These are phyloP conservation scores for Paracorniculantispora psalliotae DNA, from an alignment of 2,329 filamentous ascomycete species.

Conservation along the genomic window DNA sequence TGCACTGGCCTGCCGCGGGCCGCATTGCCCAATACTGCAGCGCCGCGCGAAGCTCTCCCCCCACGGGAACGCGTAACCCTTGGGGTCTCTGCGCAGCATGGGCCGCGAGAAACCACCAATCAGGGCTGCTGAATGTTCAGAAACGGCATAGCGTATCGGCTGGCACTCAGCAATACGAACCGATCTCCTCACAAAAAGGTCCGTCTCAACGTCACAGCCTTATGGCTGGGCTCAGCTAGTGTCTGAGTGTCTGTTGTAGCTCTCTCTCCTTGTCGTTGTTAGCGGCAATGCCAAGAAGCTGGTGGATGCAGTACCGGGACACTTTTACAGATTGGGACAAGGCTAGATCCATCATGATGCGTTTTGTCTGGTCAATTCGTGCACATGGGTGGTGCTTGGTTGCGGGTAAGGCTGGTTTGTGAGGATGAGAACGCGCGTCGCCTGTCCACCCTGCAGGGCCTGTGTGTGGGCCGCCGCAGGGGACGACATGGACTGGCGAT, in stretches of 20 bases:
- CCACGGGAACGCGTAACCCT: not conserved
- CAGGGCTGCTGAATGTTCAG: not conserved
- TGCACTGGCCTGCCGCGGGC: not conserved
- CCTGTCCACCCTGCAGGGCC: not conserved
- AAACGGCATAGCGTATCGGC: not conserved
- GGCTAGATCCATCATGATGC: not conserved
- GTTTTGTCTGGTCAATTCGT: not conserved
- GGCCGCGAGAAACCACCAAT: not conserved
- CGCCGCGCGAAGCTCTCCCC: not conserved
- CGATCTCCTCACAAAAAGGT: not conserved
- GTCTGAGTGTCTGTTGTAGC: not conserved
- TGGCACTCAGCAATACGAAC: not conserved
- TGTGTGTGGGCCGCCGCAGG: not conserved
- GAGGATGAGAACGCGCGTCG: constrained; percentile 6
- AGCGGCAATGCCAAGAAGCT: not conserved
- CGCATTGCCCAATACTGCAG: not conserved
- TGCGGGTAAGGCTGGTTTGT: not conserved
- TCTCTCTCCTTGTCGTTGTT: not conserved
- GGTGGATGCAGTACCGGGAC: not conserved
- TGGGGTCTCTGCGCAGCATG: not conserved
- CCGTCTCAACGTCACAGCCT: not conserved
- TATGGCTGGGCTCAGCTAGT: not conserved
- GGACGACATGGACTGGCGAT: not conserved
- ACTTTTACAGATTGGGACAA: not conserved
- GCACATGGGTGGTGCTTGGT: not conserved